phyloP scores from a whole-genome alignment of 2,329 filamentous ascomycete species.

The Cladophialophora carrionii region DNA sequence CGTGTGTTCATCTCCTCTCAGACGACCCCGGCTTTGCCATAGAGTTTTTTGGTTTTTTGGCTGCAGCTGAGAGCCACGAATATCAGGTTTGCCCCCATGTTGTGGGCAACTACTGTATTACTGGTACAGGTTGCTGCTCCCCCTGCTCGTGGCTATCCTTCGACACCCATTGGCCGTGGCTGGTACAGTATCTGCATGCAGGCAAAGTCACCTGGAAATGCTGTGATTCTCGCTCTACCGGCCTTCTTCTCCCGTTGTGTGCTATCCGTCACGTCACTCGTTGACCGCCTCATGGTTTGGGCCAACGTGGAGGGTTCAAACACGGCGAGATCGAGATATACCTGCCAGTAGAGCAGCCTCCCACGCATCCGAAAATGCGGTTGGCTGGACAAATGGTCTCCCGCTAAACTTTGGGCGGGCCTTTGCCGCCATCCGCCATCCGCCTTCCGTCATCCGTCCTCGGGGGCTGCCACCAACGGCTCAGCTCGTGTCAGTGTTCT shows the following conservation, averaged over 20 bases:
- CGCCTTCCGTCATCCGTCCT: constrained; percentile 20
- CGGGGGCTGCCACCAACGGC: constrained; percentile 8
- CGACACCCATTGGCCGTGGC: constrained; percentile 15
- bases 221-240: background rate
- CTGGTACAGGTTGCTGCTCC: background rate
- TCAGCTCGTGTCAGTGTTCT: constrained; percentile 1
- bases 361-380: constrained; percentile 16
- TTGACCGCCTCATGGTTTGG: constrained; percentile 25
- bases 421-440: constrained; percentile 28
- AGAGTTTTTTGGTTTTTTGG: background rate
- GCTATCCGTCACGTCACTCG: background rate
- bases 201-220: constrained; percentile 24
- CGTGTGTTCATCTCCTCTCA: background rate
- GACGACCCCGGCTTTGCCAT: background rate
- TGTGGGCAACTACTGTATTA: constrained; percentile 1
- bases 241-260: background rate
- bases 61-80: constrained; percentile 14
- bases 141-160: background rate
- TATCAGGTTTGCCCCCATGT: constrained; percentile 19
- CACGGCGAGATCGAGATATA: background rate
- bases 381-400: constrained; percentile 34
- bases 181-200: constrained; percentile 17
- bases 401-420: constrained; percentile 20
- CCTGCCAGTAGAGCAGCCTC: background rate
- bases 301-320: constrained; percentile 11